Evolutionary conservation across 208 protist species (phyloP).

Genomic region (Trypanosoma avium): DNA sequence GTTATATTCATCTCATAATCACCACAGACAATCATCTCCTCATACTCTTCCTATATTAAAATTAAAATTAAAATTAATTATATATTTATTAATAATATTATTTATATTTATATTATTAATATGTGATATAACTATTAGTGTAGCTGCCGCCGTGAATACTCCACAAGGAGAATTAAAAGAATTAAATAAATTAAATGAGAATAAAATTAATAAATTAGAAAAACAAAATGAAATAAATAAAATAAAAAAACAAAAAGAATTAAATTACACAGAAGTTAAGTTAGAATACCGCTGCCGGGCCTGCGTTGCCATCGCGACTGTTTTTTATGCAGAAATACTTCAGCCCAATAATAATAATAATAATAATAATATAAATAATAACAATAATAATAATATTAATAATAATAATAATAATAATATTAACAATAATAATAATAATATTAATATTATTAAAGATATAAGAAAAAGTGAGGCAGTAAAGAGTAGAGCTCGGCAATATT

Average conservation of each 20-base stretch:
- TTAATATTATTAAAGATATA: neutral
- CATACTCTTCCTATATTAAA: no score
- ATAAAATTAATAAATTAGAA: neutral
- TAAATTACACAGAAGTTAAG: neutral
- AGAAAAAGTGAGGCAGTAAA: neutral
- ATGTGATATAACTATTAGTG: no score
- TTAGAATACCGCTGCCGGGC: slow-evolving; percentile 18
- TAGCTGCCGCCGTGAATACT: no score
- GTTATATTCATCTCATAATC: no score
- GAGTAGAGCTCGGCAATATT: slow-evolving; percentile 13
- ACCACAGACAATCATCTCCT: no score
- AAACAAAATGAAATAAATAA: neutral
- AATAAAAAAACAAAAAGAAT: neutral
- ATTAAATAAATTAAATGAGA: neutral
- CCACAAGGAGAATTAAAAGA: neutral
- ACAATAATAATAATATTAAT: neutral
- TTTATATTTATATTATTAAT: slow-evolving; percentile 8
- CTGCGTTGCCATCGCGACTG: slow-evolving; percentile 21
- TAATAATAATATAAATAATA: no score
- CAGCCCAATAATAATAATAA: no score
- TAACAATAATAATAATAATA: neutral
- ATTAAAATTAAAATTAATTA: no score
- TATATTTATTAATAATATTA: neutral
- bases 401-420: neutral
- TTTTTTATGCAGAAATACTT: slow-evolving; percentile 24